Evolutionary conservation across 2,329 filamentous ascomycete genomes (phyloP).

Genomic region (Fusarium cicatricum): DNA sequence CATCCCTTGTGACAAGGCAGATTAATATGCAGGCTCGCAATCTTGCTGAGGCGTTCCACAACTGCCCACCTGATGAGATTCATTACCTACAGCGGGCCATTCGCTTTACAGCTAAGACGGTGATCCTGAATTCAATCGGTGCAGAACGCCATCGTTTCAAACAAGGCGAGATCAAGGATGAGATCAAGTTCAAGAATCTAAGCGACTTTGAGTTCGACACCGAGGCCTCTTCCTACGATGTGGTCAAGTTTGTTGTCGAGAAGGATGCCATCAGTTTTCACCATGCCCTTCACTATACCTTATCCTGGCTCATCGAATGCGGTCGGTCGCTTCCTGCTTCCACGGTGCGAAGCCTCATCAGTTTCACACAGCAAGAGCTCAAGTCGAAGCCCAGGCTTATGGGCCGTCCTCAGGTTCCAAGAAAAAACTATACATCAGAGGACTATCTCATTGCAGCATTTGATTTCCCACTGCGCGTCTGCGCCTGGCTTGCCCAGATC

Average conservation of each 20-base stretch:
- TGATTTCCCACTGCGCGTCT: slow-evolving; percentile 91
- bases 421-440: slow-evolving; percentile 68
- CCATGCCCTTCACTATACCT: slow-evolving; percentile 92
- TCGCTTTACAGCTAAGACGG: slow-evolving; percentile 77
- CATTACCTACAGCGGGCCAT: slow-evolving; percentile 75
- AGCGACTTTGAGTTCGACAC: slow-evolving; percentile 82
- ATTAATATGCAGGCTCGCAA: slow-evolving; percentile 92
- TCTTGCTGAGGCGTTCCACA: slow-evolving; percentile 85
- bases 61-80: slow-evolving; percentile 70
- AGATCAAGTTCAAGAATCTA: slow-evolving; percentile 82
- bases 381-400: slow-evolving; percentile 69
- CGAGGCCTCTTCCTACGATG: slow-evolving; percentile 63
- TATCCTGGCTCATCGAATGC: slow-evolving; percentile 95
- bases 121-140: slow-evolving; percentile 89
- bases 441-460: slow-evolving; percentile 88
- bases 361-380: slow-evolving; percentile 76
- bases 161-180: slow-evolving; percentile 86
- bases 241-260: slow-evolving; percentile 89
- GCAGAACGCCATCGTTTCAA: slow-evolving; percentile 87
- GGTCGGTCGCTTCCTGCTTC: slow-evolving; percentile 77
- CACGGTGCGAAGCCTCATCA: slow-evolving; percentile 72
- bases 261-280: slow-evolving; percentile 95
- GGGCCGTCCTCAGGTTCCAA: slow-evolving; percentile 65
- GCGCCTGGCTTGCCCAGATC: slow-evolving; percentile 97
- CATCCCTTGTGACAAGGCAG: slow-evolving; percentile 91